Conservation (phyloP, 257 asterid genomes). For the Striga asiatica region DNA sequence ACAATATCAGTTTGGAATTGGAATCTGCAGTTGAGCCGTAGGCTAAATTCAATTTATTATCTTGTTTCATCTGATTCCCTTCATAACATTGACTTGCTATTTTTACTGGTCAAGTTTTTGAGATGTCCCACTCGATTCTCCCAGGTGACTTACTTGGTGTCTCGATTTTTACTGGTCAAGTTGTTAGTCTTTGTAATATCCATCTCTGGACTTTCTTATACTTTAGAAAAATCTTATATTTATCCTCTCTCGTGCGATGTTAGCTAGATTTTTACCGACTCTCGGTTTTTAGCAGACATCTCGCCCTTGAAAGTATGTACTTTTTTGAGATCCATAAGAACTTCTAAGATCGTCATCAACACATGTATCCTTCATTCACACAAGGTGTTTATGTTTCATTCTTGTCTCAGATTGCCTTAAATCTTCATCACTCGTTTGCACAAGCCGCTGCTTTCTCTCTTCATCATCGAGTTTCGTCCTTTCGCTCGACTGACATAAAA, state of each 20-base stretch:
- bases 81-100: conserved; percentile 22
- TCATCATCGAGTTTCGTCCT: conserved; percentile 24
- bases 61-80: conserved; percentile 29
- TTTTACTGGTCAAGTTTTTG: conserved; percentile 26
- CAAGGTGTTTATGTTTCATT: conserved; percentile 46
- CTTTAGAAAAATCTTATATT: conserved; percentile 28
- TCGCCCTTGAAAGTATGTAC: too few species aligned
- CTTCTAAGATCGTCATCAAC: conserved; percentile 21
- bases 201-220: conserved; percentile 34
- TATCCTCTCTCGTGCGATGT: conserved; percentile 36
- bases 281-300: conserved; percentile 22
- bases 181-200: conserved; percentile 34
- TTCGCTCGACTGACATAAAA: conserved; percentile 29
- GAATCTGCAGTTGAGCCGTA: conserved; percentile 30
- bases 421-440: conserved; percentile 29
- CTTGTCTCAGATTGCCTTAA: conserved; percentile 31
- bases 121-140: conserved; percentile 33
- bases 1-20: conserved; percentile 16
- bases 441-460: conserved; percentile 23
- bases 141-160: conserved; percentile 26
- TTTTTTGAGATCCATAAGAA: conserved; percentile 29
- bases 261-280: conserved; percentile 29
- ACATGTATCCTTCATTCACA: conserved; percentile 23
- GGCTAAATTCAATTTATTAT: conserved; percentile 23
- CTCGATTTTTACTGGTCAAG: conserved; percentile 26